These are phyloP conservation scores for Hypomyces rosellus DNA, from an alignment of 2,329 filamentous ascomycete species.

Conservation along the genomic window DNA sequence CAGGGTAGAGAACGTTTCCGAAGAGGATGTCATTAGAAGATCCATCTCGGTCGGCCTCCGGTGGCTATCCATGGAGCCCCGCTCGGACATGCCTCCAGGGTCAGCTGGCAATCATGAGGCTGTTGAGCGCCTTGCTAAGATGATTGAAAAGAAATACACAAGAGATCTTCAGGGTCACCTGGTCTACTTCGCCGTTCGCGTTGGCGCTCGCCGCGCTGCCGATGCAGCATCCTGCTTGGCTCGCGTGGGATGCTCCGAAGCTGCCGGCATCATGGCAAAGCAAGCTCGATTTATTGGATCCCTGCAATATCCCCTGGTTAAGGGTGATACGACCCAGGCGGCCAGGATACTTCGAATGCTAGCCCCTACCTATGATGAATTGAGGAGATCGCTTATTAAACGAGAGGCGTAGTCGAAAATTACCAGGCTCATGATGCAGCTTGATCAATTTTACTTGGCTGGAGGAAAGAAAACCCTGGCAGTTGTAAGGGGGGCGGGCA, in stretches of 20 bases:
- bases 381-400: background rate
- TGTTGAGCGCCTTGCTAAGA: constrained; percentile 6
- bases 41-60: constrained; percentile 9
- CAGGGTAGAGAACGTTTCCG: constrained; percentile 6
- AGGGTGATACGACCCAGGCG: constrained; percentile 5
- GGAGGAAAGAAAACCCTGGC: too few species aligned
- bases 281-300: constrained; percentile 12
- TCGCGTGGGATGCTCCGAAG: constrained; percentile 8
- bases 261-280: constrained; percentile 6
- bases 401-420: too few species aligned
- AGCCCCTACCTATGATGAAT: constrained; percentile 13
- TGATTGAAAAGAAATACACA: constrained; percentile 8
- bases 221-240: constrained; percentile 14
- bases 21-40: constrained; percentile 14
- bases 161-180: constrained; percentile 5
- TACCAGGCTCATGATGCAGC: too few species aligned
- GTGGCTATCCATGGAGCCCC: constrained; percentile 7
- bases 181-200: constrained; percentile 13
- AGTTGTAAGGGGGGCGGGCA: too few species aligned
- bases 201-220: constrained; percentile 12
- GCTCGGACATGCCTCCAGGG: constrained; percentile 9
- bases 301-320: constrained; percentile 14
- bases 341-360: constrained; percentile 8
- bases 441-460: too few species aligned
- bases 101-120: constrained; percentile 13